Conservation (phyloP, 106 monocot species). For the Dactylorhiza incarnata region DNA sequence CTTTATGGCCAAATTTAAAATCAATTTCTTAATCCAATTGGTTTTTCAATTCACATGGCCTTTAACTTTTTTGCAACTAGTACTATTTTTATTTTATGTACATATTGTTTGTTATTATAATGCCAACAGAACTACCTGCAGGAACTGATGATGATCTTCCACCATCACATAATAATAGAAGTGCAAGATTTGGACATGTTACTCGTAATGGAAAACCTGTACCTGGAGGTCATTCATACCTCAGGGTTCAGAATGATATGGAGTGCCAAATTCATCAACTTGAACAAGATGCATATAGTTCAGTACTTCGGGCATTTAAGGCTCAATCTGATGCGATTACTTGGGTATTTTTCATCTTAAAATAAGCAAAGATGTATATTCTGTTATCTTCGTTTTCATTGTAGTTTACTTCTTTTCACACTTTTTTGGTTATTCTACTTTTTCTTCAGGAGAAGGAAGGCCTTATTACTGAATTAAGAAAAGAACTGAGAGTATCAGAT, state of each 20-base stretch:
- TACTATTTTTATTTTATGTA: background rate
- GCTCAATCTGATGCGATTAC: constrained; percentile 98
- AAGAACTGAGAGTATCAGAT: constrained; percentile 90
- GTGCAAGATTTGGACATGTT: constrained; percentile 39
- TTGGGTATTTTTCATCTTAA: constrained; percentile 46
- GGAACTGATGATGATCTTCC: constrained; percentile 98
- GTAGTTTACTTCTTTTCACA: background rate
- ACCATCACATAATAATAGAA: constrained; percentile 65
- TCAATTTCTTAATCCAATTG: background rate
- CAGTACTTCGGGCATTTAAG: constrained; percentile 94
- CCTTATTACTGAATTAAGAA: constrained; percentile 92
- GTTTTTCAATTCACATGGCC: background rate
- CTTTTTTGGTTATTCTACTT: background rate
- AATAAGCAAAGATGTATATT: background rate
- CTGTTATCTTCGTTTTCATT: background rate
- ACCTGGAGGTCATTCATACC: constrained; percentile 26
- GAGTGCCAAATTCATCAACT: constrained; percentile 86
- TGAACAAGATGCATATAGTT: constrained; percentile 89
- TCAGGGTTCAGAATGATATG: constrained; percentile 64
- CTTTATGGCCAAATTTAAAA: background rate
- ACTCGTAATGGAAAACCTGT: constrained; percentile 62
- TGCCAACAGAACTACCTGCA: constrained; percentile 21
- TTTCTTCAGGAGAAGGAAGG: constrained; percentile 87
- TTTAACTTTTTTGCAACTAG: background rate
- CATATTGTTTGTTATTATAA: background rate